Base-by-base conservation (phyloP, 768 basidiomycete species). In the Mrakia blollopis region DNA sequence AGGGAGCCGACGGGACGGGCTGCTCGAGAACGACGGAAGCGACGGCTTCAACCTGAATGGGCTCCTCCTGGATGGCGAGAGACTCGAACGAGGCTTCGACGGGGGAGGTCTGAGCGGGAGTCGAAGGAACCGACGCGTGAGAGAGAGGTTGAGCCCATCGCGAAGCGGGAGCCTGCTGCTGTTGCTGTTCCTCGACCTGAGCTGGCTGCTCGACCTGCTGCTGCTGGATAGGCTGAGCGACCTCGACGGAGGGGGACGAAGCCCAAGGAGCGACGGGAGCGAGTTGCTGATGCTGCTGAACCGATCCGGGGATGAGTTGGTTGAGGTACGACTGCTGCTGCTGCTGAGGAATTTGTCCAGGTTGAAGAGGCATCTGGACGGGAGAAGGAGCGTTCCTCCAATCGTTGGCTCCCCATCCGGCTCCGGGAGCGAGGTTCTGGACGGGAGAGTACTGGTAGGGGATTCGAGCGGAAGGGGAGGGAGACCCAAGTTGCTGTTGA, bases 61-160 rank as follows among this genome's bases (percentile, higher is more conserved):
- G 61, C 72, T 50, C 18, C 28, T 75, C 73, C 57, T 62, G 39
- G 37, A 73, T 39, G 18, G 61, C 41, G 10, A 62, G 72, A 10
- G 30, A 25, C 39, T 73, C 60, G 61, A 73, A 39, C 10, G 60
- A 75, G 63, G 78, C 74, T 44, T 79, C 80, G 25, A 79, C 73
- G 63, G 78, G 73, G 8, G 82, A 76, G 14, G 78, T 78, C 4
- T 81, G 75, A 63, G 80, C 77, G 47, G 47, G 47, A 69, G 83
- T 80, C 60, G 74, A 65, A 14, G 75, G 54, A 25, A 62, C 41
- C 13, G 79, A 70, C 52, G 75, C 69, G 35, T 78, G 77, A 7
- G 63, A 73, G 47, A 70, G 67, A 35, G 68, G 67, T 39, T 69
- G 76, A 37, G 67, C 60, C 76, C 76, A 77, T 30, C 65, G 73